Evolutionary conservation across 495 filamentous ascomycete genomes (phyloP).

Genomic region (Hyaloscypha finlandica): DNA sequence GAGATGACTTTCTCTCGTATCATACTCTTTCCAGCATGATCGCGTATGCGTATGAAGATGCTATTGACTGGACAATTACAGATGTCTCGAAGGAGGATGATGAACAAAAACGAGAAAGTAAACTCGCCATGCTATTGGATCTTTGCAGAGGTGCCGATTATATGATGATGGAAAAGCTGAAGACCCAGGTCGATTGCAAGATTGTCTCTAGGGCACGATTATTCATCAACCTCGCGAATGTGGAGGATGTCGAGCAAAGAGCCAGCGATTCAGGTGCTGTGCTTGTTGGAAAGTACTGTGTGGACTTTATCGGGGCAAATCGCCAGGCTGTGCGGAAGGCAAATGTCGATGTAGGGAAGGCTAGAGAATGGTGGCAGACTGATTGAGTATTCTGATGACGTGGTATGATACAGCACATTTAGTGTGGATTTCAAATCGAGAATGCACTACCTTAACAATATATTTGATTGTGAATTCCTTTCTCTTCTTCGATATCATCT

Average conservation of each 20-base stretch:
- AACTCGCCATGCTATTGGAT: constrained; percentile 32
- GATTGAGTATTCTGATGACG: too few relatives aligned
- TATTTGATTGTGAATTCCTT: too few relatives aligned
- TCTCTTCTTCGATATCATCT: too few relatives aligned
- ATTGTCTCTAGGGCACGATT: constrained; percentile 19
- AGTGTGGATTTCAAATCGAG: too few relatives aligned
- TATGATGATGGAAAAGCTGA: constrained; percentile 19
- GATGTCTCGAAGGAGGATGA: constrained; percentile 18
- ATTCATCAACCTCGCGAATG: constrained; percentile 25
- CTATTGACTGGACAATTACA: constrained; percentile 24
- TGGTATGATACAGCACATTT: too few relatives aligned
- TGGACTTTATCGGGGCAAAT: constrained; percentile 6
- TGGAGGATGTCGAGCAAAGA: constrained; percentile 8
- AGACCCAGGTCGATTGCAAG: constrained; percentile 23
- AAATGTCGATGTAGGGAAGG: too few relatives aligned
- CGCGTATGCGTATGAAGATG: constrained; percentile 33
- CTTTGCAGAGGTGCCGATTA: constrained; percentile 26
- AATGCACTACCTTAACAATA: too few relatives aligned
- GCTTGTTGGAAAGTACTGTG: constrained; percentile 14
- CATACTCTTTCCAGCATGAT: constrained; percentile 31
- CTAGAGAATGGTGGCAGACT: too few relatives aligned
- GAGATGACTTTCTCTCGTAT: constrained; percentile 26
- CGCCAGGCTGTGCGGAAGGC: constrained; percentile 4
- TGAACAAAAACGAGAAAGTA: constrained; percentile 16
- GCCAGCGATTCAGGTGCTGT: constrained; percentile 9